Evolutionary conservation across 1,284 basidiomycete species (phyloP).

Genomic region (Cutaneotrichosporon arboriforme): DNA sequence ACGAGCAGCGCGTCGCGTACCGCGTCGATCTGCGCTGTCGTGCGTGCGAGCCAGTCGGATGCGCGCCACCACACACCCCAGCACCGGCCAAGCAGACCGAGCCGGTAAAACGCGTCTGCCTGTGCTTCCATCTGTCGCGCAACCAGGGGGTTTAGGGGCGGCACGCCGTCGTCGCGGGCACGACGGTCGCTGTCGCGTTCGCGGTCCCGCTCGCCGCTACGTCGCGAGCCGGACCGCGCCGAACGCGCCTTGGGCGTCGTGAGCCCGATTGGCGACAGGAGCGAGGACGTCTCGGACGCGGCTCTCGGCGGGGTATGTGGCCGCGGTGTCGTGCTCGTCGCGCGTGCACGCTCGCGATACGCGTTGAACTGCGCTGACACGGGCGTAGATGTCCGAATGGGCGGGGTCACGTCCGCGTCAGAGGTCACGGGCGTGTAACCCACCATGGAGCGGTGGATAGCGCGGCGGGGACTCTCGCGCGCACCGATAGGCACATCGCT

Average conservation of each 20-base stretch:
- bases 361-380: constrained; percentile 5
- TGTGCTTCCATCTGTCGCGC: constrained; percentile 28
- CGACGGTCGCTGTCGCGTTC: too few species aligned
- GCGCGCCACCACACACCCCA: constrained; percentile 40
- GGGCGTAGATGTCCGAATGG: constrained; percentile 14
- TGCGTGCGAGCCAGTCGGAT: constrained; percentile 37
- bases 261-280: background rate
- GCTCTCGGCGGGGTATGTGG: background rate
- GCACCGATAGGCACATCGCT: constrained; percentile 1
- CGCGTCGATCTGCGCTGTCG: constrained; percentile 35
- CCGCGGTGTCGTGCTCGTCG: background rate
- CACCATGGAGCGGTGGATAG: constrained; percentile 9
- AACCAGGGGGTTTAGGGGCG: constrained; percentile 1
- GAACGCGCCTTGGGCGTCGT: too few species aligned
- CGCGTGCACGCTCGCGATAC: background rate
- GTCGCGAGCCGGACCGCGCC: background rate
- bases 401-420: constrained; percentile 1
- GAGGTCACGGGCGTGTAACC: constrained; percentile 12
- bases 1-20: constrained; percentile 37
- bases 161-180: background rate
- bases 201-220: background rate
- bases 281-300: constrained; percentile 9
- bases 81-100: constrained; percentile 41
- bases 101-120: constrained; percentile 37
- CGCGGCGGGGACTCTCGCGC: constrained; percentile 12